These are phyloP conservation scores for Chamaenerion angustifolium DNA, from an alignment of 345 rosid genomes.

Conservation along the genomic window DNA sequence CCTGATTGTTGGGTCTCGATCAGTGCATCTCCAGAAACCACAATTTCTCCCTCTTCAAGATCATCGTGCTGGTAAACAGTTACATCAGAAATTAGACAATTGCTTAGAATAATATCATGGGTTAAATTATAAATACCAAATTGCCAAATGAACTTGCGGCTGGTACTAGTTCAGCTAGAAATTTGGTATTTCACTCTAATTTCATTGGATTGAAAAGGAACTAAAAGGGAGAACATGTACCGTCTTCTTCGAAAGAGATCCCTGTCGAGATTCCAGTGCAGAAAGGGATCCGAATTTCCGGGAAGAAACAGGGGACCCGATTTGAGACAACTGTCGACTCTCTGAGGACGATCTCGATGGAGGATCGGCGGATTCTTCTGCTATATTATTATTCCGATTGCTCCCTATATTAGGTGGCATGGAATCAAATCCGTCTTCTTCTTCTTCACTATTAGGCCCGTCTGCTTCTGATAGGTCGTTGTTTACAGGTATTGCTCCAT, in stretches of 20 bases:
- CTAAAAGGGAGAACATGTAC: constrained; percentile 22
- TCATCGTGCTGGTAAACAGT: constrained; percentile 56
- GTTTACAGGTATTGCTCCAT: constrained; percentile 32
- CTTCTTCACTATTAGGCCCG: constrained; percentile 32
- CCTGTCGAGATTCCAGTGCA: constrained; percentile 89
- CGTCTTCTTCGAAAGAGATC: constrained; percentile 66
- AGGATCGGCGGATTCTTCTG: constrained; percentile 9
- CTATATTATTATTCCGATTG: too few species aligned
- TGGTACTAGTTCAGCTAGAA: too few species aligned
- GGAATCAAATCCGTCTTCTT: background rate
- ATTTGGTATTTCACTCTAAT: too few species aligned
- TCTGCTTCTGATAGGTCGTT: constrained; percentile 81
- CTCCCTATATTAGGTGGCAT: too few species aligned
- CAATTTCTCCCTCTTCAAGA: constrained; percentile 98
- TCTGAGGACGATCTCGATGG: constrained; percentile 70
- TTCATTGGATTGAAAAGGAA: too few species aligned
- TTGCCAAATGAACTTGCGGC: background rate
- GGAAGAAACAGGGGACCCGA: constrained; percentile 81
- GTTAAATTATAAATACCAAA: background rate
- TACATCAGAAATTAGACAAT: too few species aligned
- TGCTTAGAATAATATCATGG: too few species aligned
- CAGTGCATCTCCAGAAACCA: constrained; percentile 9
- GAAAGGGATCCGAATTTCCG: constrained; percentile 92
- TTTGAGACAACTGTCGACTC: too few species aligned
- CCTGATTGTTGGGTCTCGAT: constrained; percentile 84